These are phyloP conservation scores for Candida endomychidarum DNA, from an alignment of 805 yeast genomes.

Conservation along the genomic window DNA sequence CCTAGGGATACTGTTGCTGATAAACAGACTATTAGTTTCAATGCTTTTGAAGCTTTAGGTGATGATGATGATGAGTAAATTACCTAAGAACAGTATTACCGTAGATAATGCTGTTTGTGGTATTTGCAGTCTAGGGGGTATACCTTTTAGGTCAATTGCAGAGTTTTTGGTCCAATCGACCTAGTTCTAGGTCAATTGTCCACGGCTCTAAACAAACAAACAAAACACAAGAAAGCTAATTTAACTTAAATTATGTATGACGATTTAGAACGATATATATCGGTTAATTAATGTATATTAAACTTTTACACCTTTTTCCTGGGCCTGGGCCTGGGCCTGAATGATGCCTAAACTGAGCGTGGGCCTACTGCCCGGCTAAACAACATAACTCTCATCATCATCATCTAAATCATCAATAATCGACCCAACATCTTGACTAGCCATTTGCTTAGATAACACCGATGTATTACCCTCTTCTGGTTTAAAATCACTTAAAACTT, in stretches of 20 bases:
- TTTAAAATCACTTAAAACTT: slow-evolving; percentile 17
- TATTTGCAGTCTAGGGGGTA: too few species aligned
- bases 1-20: slow-evolving; percentile 70
- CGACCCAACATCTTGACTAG: slow-evolving; percentile 31
- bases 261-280: slow-evolving; percentile 5
- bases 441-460: slow-evolving; percentile 31
- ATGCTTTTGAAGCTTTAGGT: slow-evolving; percentile 79
- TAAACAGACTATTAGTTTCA: slow-evolving; percentile 63
- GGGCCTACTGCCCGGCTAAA: too few species aligned
- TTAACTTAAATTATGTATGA: slow-evolving; percentile 1
- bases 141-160: too few species aligned
- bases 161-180: too few species aligned
- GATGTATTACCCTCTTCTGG: slow-evolving; percentile 21
- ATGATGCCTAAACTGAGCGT: too few species aligned
- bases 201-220: too few species aligned
- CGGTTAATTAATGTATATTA: slow-evolving; percentile 10
- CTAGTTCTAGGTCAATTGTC: too few species aligned
- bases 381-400: slow-evolving; percentile 24
- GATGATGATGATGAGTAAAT: slow-evolving; percentile 44
- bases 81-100: too few species aligned
- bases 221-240: too few species aligned
- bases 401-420: slow-evolving; percentile 35
- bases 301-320: not conserved
- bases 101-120: too few species aligned
- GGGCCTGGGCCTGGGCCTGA: too few species aligned